Base-by-base conservation (phyloP, 352 stramenopile species). In the Phytophthora multivora region DNA sequence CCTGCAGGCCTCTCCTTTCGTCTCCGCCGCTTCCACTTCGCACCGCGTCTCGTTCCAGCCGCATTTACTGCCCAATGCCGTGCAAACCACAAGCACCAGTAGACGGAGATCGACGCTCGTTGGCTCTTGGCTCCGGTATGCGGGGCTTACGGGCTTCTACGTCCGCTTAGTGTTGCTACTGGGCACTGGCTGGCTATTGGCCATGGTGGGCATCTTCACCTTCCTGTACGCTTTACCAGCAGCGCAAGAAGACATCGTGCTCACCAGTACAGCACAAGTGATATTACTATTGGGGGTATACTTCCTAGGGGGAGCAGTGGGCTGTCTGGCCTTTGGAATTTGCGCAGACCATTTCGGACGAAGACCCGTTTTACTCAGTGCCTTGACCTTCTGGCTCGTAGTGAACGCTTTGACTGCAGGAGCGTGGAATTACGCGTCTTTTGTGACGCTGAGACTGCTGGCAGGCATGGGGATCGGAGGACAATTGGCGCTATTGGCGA, bases 281-380 rank as follows among this genome's bases (percentile, higher is more conserved):
- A 73, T 74, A 13, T 39, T 88, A 2, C 39, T 74, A 8, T 51
- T 79, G 15, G 61, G 65, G 38, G 62, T 78, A 8, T 77, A 80
- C 38, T 89, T 84, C 41, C 16, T 77, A 5, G 80, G 76, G 5
- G 68, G 73, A 23, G 64, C 73, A 7, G n/a, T 82, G n/a, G 84
- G 84, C 39, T 75, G 68, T 5, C 5, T 86, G 3, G 33, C 75
- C 18, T 79, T 84, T 47, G 84, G 84, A 11, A 69, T 79, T 16
- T 69, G 77, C 12, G 81, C 78, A 13, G 84, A 93, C 52, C 67
- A 89, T 51, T 89, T 75, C 55, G 81, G 81, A 11, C 69, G 80
- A 6, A 63, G 73, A 30, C 59, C 54, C 8, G 62, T 89, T 25
- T 52, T 91, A 15, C 49, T 90, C 1, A 51, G 54, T 12, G 71